These are phyloP conservation scores for Cornus kousa DNA, from an alignment of 148 eudicot species.

Conservation along the genomic window DNA sequence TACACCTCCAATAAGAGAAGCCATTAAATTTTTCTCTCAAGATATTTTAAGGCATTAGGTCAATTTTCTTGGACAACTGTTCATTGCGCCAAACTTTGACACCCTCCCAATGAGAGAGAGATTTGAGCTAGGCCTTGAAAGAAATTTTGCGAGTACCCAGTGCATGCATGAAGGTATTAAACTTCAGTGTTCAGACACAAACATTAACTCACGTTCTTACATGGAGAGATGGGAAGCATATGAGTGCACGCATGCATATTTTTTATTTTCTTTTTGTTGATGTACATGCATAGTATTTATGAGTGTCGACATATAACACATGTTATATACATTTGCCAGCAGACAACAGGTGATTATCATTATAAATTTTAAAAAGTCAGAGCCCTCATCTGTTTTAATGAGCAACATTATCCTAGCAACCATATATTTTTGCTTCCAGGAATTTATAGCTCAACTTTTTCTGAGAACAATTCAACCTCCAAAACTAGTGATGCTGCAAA, in stretches of 20 bases:
- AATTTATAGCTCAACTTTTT: neutral
- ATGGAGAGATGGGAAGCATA: no score
- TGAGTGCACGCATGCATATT: no score
- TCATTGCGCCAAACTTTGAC: neutral
- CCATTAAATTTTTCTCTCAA: neutral
- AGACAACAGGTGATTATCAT: neutral
- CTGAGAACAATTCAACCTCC: neutral
- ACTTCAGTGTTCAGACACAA: no score
- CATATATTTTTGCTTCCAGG: neutral
- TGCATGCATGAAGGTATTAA: no score
- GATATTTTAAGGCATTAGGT: neutral
- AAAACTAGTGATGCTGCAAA: neutral
- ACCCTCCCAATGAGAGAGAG: neutral
- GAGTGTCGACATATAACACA: no score
- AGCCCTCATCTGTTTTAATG: neutral
- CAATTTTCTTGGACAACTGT: neutral
- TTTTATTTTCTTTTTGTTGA: no score
- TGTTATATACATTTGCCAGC: no score
- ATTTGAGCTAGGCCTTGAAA: slow-evolving; percentile 2
- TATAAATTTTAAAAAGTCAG: neutral
- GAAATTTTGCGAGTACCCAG: no score
- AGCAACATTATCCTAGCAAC: neutral
- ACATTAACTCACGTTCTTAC: neutral
- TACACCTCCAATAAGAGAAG: neutral
- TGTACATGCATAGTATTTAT: no score